These are phyloP conservation scores for Pythium coloratum DNA, from an alignment of 352 stramenopile genomes.

Conservation along the genomic window DNA sequence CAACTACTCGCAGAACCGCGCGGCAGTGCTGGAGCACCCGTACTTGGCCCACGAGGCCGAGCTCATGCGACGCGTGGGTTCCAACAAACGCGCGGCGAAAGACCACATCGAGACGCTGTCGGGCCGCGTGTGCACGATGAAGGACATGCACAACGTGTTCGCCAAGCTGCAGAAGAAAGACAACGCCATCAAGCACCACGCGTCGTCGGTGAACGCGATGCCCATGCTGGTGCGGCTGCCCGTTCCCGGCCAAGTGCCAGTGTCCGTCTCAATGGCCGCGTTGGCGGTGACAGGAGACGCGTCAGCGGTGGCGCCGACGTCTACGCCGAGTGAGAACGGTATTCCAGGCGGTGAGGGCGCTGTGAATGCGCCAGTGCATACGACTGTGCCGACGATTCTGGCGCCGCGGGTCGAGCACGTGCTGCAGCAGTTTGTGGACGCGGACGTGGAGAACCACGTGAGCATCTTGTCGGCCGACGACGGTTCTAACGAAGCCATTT, in stretches of 20 bases:
- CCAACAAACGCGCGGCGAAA: slow-evolving; percentile 61
- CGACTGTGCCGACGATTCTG: slow-evolving; percentile 8
- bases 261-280: background rate
- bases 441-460: slow-evolving; percentile 72
- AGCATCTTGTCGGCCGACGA: slow-evolving; percentile 72
- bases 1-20: slow-evolving; percentile 80
- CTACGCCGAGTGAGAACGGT: background rate
- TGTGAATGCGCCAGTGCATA: slow-evolving; percentile 8
- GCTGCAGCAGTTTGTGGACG: slow-evolving; percentile 69
- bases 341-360: background rate
- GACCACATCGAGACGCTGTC: slow-evolving; percentile 67
- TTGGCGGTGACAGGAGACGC: background rate
- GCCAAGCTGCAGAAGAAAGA: slow-evolving; percentile 64
- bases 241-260: background rate
- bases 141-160: slow-evolving; percentile 81
- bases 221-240: background rate
- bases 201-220: slow-evolving; percentile 23
- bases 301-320: background rate
- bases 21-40: slow-evolving; percentile 64
- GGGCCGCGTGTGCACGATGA: slow-evolving; percentile 75
- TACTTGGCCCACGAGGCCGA: slow-evolving; percentile 74
- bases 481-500: slow-evolving; percentile 73
- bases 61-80: slow-evolving; percentile 65
- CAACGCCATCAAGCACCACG: slow-evolving; percentile 48
- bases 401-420: slow-evolving; percentile 44